These are phyloP conservation scores for Amesomyces nigricolor DNA, from an alignment of 2,329 filamentous ascomycete species.

Conservation along the genomic window DNA sequence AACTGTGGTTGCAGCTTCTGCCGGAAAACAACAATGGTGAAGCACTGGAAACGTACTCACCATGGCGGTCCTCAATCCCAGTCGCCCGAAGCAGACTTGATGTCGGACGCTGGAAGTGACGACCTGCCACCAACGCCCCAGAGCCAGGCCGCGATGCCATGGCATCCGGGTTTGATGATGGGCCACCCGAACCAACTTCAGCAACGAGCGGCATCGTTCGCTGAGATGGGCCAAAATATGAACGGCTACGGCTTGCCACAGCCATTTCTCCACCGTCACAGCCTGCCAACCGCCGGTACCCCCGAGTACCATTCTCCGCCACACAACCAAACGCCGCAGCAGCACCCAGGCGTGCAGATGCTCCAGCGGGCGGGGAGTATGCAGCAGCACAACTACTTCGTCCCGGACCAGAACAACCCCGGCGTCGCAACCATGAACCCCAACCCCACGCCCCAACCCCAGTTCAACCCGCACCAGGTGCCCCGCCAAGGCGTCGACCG, in stretches of 20 bases:
- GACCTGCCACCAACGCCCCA: slow-evolving; percentile 56
- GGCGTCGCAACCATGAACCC: slow-evolving; percentile 58
- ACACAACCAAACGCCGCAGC: slow-evolving; percentile 23
- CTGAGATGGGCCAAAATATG: slow-evolving; percentile 49
- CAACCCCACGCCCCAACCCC: slow-evolving; percentile 39
- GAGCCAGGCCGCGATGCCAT: slow-evolving; percentile 43
- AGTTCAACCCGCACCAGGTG: slow-evolving; percentile 45
- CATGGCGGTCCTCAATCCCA: slow-evolving; percentile 53
- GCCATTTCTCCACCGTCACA: slow-evolving; percentile 44
- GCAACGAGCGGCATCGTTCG: slow-evolving; percentile 46
- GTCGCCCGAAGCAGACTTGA: slow-evolving; percentile 52
- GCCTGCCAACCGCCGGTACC: slow-evolving; percentile 38
- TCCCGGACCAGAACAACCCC: slow-evolving; percentile 57
- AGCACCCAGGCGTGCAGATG: slow-evolving; percentile 42
- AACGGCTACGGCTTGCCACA: slow-evolving; percentile 41
- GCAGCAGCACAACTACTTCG: slow-evolving; percentile 47
- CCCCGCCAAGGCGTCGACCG: slow-evolving; percentile 45
- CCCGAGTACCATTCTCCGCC: slow-evolving; percentile 41
- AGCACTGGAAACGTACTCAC: slow-evolving; percentile 58
- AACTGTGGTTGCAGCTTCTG: slow-evolving; percentile 50
- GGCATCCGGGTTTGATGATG: slow-evolving; percentile 40
- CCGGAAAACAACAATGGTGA: slow-evolving; percentile 66
- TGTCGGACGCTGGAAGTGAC: slow-evolving; percentile 52
- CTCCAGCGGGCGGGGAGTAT: slow-evolving; percentile 45
- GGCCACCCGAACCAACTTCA: slow-evolving; percentile 40